These are phyloP conservation scores for Davidsoniella virescens DNA, from an alignment of 2,329 filamentous ascomycete genomes.

Conservation along the genomic window DNA sequence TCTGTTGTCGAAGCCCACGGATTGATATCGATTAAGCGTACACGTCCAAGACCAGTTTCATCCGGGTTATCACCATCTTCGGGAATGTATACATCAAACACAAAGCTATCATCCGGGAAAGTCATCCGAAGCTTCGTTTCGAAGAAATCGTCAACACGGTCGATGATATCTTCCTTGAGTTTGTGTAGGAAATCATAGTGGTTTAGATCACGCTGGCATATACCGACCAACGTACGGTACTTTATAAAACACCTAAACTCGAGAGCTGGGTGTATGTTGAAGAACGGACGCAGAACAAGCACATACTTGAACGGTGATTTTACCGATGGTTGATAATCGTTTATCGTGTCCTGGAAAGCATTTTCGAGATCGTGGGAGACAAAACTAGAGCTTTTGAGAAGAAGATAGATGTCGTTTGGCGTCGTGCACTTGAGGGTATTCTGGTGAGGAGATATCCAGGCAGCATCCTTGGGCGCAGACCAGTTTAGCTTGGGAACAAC, in stretches of 20 bases:
- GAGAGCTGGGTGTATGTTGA: conserved; percentile 73
- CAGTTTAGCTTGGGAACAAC: conserved; percentile 93
- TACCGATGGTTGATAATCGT: conserved; percentile 17
- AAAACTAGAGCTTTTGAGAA: conserved; percentile 90
- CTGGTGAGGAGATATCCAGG: conserved; percentile 67
- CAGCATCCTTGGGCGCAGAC: conserved; percentile 91
- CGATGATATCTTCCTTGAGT: conserved; percentile 48
- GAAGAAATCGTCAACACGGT: conserved; percentile 64
- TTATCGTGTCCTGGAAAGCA: conserved; percentile 63
- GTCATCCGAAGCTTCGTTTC: conserved; percentile 53
- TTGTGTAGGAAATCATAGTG: conserved; percentile 65
- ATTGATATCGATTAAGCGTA: conserved; percentile 86
- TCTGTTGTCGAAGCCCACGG: conserved; percentile 87
- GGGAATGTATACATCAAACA: conserved; percentile 87
- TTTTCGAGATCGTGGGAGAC: conserved; percentile 88
- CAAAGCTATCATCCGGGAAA: conserved; percentile 72
- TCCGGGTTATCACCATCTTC: conserved; percentile 37
- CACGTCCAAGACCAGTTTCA: conserved; percentile 43
- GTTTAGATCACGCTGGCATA: conserved; percentile 81
- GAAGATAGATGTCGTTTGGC: conserved; percentile 80
- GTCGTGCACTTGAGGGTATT: conserved; percentile 86
- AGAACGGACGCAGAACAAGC: conserved; percentile 74
- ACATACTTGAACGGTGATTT: conserved; percentile 49
- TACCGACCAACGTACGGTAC: conserved; percentile 58
- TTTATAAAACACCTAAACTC: conserved; percentile 96